These are phyloP conservation scores for Paragyromitra xinjiangensis DNA, from an alignment of 495 filamentous ascomycete genomes.

Conservation along the genomic window DNA sequence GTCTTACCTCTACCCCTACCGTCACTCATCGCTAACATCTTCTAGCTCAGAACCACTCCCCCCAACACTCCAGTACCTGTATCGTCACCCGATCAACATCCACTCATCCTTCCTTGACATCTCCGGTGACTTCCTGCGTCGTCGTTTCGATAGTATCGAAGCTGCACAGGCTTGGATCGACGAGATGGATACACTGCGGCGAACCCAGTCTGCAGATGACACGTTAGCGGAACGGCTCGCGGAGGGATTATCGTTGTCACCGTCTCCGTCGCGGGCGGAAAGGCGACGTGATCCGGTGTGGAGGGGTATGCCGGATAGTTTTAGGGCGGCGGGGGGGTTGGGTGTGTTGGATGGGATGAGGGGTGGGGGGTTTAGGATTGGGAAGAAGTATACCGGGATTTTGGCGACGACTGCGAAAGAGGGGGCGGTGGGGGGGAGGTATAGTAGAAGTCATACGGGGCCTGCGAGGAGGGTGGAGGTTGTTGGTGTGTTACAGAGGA, in stretches of 20 bases:
- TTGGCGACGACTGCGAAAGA: neutral
- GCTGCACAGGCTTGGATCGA: conserved; percentile 53
- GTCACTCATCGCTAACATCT: conserved; percentile 13
- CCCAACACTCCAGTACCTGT: conserved; percentile 52
- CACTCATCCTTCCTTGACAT: conserved; percentile 55
- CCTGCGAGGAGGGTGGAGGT: conserved; percentile 27
- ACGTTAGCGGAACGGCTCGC: conserved; percentile 36
- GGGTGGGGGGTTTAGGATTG: conserved; percentile 33
- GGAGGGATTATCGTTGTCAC: conserved; percentile 15
- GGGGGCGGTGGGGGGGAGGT: conserved; percentile 15
- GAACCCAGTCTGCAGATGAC: conserved; percentile 20
- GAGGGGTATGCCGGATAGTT: conserved; percentile 24
- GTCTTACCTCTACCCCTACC: neutral
- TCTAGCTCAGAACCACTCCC: conserved; percentile 48
- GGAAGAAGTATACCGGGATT: conserved; percentile 6
- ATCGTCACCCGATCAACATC: conserved; percentile 56
- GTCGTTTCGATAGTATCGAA: conserved; percentile 54
- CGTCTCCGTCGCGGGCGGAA: conserved; percentile 25
- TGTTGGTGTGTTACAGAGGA: conserved; percentile 21
- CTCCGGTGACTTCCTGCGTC: conserved; percentile 52
- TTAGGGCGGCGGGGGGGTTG: conserved; percentile 19
- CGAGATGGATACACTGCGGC: conserved; percentile 38
- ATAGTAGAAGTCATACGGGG: conserved; percentile 45
- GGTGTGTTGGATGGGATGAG: conserved; percentile 19
- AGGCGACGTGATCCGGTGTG: conserved; percentile 49